A percentile compares a stretch with the other conserved stretches of the same genome.
Evolutionary conservation across 176 grass and related monocot species (phyloP).

Genomic region (Aechmea fasciata): DNA sequence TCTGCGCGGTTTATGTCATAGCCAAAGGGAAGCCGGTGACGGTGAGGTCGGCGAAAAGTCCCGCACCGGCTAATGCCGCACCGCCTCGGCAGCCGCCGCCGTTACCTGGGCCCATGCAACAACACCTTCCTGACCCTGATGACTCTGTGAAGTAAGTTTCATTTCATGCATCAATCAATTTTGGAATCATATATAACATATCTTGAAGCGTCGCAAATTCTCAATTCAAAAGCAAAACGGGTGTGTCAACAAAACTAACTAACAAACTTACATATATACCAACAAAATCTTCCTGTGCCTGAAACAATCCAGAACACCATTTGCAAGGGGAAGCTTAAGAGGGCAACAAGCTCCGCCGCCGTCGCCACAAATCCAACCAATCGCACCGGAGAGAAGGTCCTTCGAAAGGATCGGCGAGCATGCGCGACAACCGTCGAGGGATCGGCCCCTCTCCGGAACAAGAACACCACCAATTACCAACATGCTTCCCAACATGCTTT

Average conservation of each 20-base stretch:
- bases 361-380: neutral
- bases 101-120: neutral
- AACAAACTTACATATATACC: no score
- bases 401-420: slow-evolving; percentile 23
- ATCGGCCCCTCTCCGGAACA: slow-evolving; percentile 32
- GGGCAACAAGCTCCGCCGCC: slow-evolving; percentile 28
- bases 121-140: slow-evolving; percentile 11
- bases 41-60: slow-evolving; percentile 51
- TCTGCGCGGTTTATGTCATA: slow-evolving; percentile 73
- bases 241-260: no score
- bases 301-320: slow-evolving; percentile 21
- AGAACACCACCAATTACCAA: neutral
- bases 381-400: slow-evolving; percentile 33
- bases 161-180: neutral
- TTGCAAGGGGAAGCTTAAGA: slow-evolving; percentile 29
- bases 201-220: neutral
- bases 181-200: neutral
- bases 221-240: no score
- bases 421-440: slow-evolving; percentile 40
- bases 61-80: slow-evolving; percentile 10
- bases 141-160: slow-evolving; percentile 25
- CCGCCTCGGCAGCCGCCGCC: neutral
- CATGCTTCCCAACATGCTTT: neutral
- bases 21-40: slow-evolving; percentile 54
- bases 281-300: no score